phyloP scores from a whole-genome alignment of 202 grass and related monocot species.

The Cymbopogon flexuosus region DNA sequence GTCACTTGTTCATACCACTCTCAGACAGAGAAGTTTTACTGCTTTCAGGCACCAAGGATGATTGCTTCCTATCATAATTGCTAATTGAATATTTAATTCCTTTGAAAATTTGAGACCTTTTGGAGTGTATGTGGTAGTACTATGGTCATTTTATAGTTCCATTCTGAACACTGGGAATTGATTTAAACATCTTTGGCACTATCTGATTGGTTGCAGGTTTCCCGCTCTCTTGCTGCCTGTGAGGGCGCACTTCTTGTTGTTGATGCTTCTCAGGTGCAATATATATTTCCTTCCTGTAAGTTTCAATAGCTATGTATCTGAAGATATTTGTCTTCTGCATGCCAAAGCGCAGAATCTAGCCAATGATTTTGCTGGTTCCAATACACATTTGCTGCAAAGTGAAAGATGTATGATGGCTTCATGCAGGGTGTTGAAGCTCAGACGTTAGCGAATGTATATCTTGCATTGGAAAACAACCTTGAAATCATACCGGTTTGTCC shows the following conservation, averaged over 20 bases:
- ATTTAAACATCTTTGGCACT: constrained; percentile 27
- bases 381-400: constrained; percentile 16
- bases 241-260: constrained; percentile 95
- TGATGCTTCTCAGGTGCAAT: constrained; percentile 97
- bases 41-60: not conserved
- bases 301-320: constrained; percentile 36
- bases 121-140: not conserved
- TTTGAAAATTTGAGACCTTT: not conserved
- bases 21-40: not conserved
- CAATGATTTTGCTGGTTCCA: constrained; percentile 28
- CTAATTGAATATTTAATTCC: not conserved
- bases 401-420: constrained; percentile 30
- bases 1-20: not conserved
- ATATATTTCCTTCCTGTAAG: constrained; percentile 61
- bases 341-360: constrained; percentile 16
- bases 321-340: constrained; percentile 25
- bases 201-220: constrained; percentile 60
- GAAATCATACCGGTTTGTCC: constrained; percentile 90
- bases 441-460: constrained; percentile 92
- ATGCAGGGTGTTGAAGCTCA: constrained; percentile 99
- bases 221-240: constrained; percentile 95
- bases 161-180: constrained; percentile 8
- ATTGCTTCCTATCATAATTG: not conserved
- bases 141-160: not conserved
- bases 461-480: constrained; percentile 90